Evolutionary conservation across 1,284 basidiomycete genomes (phyloP).

Genomic region (Cutaneotrichosporon cutaneum): DNA sequence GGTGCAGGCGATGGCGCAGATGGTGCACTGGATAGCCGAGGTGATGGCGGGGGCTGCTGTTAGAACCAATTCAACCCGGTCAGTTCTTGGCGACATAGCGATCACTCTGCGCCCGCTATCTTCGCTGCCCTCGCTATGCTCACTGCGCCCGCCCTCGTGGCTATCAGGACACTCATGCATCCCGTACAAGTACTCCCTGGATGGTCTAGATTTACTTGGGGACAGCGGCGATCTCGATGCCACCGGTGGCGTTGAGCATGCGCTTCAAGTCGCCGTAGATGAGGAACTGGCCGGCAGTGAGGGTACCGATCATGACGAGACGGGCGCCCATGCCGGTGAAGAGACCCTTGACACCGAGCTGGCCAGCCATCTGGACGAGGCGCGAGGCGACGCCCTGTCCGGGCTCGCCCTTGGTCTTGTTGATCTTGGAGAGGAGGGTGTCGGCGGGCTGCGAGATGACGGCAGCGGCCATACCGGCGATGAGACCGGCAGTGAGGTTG

Average conservation of each 20-base stretch:
- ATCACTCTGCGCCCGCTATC: too few relatives aligned
- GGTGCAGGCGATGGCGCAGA: too few relatives aligned
- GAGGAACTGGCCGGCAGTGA: constrained; percentile 58
- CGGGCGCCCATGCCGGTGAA: constrained; percentile 56
- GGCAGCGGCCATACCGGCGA: constrained; percentile 62
- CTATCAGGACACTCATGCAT: constrained; percentile 5
- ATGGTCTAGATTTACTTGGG: constrained; percentile 39
- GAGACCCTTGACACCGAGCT: constrained; percentile 58
- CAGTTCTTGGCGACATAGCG: too few relatives aligned
- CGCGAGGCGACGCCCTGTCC: constrained; percentile 57
- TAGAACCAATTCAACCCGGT: too few relatives aligned
- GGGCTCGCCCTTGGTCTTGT: constrained; percentile 60
- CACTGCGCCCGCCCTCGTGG: too few relatives aligned
- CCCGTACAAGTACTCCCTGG: constrained; percentile 4
- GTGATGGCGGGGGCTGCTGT: too few relatives aligned
- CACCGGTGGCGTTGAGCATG: constrained; percentile 56
- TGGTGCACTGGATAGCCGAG: too few relatives aligned
- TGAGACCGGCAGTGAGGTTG: constrained; percentile 56
- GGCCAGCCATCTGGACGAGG: constrained; percentile 55
- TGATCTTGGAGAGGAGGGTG: constrained; percentile 60
- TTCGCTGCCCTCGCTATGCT: too few relatives aligned
- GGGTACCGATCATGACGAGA: constrained; percentile 58
- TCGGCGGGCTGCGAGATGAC: constrained; percentile 62
- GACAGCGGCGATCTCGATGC: constrained; percentile 51
- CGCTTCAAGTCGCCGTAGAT: constrained; percentile 58